Evolutionary conservation across 2,329 filamentous ascomycete species (phyloP), one percentile per base, ranked within the genome.

Genomic region (Orbilia brochopaga): DNA sequence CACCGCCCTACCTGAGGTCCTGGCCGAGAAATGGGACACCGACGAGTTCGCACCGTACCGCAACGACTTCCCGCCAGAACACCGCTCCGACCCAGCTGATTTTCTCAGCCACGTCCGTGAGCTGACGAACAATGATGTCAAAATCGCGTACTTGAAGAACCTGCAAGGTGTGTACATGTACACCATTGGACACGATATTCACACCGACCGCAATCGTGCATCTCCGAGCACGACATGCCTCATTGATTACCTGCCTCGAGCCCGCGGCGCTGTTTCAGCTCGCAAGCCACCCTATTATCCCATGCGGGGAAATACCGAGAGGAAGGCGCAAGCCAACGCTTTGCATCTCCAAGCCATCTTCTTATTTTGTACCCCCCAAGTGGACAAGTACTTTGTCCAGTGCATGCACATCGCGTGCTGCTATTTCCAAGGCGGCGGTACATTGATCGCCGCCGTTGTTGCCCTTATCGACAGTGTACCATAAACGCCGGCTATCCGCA

Each of bases 71-170:
- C 90, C 90, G 4, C 80, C 83, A 19, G 84, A 89, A 76, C 84
- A 86, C 77, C 85, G 83, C 76, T 79, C 81, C 62, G 85, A 86
- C 48, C 85, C 85, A 53, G 80, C 82, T 21, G 84, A 85, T 21
- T 83, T 93, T 65, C 82, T 86, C 74, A 82, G 84, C 13, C 89
- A 92, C 79, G 86, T 91, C 70, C 81, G 84, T 74, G 87, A 91
- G 77, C 84, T 93, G 74, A 88, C 90, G 76, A 81, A 83, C 70
- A 84, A 84, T 73, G 90, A 94, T 78, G 83, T 91, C 77, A 94
- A 93, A 80, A 83, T 87, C 69, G 81, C 88, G 46, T 92, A 91
- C 79, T 83, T 92, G 74, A 94, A 94, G 81, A 85, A 85, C 67
- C 85, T 93, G 48, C 90, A 94, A 81, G 89, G 78, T 78, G 58